phyloP scores from a whole-genome alignment of 108 stramenopile species.

The Cyclotella cryptica region DNA sequence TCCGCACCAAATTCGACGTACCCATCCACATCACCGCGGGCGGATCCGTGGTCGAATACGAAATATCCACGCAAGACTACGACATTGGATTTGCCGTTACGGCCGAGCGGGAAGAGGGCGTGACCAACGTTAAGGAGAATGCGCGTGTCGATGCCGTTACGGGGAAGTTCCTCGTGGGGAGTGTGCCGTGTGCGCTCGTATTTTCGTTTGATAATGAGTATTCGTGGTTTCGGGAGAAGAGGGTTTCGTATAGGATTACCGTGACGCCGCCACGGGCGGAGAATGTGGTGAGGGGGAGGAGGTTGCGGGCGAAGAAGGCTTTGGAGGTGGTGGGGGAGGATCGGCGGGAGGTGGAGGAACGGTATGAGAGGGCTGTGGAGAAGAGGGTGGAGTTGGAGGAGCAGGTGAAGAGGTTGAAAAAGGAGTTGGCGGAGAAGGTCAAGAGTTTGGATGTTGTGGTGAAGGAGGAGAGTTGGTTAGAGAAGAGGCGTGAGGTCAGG shows the following conservation, averaged over 20 bases:
- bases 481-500: conserved; percentile 64
- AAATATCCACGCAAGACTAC: conserved; percentile 63
- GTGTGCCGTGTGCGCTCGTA: conserved; percentile 79
- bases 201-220: conserved; percentile 89
- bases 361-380: conserved; percentile 41
- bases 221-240: conserved; percentile 90
- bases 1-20: conserved; percentile 72
- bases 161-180: conserved; percentile 87
- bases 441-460: conserved; percentile 59
- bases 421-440: conserved; percentile 67
- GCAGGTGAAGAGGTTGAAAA: conserved; percentile 59
- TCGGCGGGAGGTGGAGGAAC: conserved; percentile 46
- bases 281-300: conserved; percentile 68
- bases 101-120: conserved; percentile 88
- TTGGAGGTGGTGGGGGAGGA: conserved; percentile 71
- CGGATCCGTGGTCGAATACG: conserved; percentile 84
- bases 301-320: conserved; percentile 80
- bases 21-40: conserved; percentile 84
- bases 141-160: conserved; percentile 76
- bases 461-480: conserved; percentile 75
- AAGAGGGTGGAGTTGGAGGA: conserved; percentile 52
- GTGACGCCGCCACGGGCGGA: conserved; percentile 74
- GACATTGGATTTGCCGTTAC: conserved; percentile 83
- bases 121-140: conserved; percentile 83
- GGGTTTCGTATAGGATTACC: conserved; percentile 76